Percentiles rank a stretch among this genome's conserved stretches.
phyloP scores from a whole-genome alignment of 2,329 filamentous ascomycete species.

The Fusarium transvaalense region DNA sequence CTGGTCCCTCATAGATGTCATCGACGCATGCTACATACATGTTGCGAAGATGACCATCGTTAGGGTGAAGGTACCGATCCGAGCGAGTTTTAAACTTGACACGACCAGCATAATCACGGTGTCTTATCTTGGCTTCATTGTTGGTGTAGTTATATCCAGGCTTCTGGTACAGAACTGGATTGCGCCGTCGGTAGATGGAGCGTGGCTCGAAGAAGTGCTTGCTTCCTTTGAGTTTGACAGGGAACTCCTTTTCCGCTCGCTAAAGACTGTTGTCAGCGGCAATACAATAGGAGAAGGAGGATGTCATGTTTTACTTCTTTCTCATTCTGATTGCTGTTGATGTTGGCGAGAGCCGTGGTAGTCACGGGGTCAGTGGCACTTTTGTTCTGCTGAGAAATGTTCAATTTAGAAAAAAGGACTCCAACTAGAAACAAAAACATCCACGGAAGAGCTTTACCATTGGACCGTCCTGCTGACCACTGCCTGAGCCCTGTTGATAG shows the following conservation, averaged over 20 bases:
- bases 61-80: slow-evolving; percentile 46
- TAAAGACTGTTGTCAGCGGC: slow-evolving; percentile 23
- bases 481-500: slow-evolving; percentile 37
- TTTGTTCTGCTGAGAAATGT: slow-evolving; percentile 43
- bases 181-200: slow-evolving; percentile 38
- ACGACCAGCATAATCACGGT: slow-evolving; percentile 45
- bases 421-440: slow-evolving; percentile 45
- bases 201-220: slow-evolving; percentile 42
- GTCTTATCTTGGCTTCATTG: slow-evolving; percentile 32
- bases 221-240: slow-evolving; percentile 43
- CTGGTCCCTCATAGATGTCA: slow-evolving; percentile 44
- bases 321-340: slow-evolving; percentile 25
- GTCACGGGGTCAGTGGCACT: slow-evolving; percentile 31
- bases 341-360: slow-evolving; percentile 21
- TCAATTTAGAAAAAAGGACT: slow-evolving; percentile 38
- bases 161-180: slow-evolving; percentile 43
- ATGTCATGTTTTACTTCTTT: slow-evolving; percentile 34
- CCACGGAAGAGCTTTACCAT: slow-evolving; percentile 50
- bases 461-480: slow-evolving; percentile 44
- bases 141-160: slow-evolving; percentile 41
- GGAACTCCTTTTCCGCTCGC: slow-evolving; percentile 45
- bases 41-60: slow-evolving; percentile 46
- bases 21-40: slow-evolving; percentile 47
- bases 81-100: slow-evolving; percentile 40
- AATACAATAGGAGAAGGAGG: background rate